Base-by-base conservation (phyloP, 352 stramenopile genomes). In the Pythium brachiatum region DNA sequence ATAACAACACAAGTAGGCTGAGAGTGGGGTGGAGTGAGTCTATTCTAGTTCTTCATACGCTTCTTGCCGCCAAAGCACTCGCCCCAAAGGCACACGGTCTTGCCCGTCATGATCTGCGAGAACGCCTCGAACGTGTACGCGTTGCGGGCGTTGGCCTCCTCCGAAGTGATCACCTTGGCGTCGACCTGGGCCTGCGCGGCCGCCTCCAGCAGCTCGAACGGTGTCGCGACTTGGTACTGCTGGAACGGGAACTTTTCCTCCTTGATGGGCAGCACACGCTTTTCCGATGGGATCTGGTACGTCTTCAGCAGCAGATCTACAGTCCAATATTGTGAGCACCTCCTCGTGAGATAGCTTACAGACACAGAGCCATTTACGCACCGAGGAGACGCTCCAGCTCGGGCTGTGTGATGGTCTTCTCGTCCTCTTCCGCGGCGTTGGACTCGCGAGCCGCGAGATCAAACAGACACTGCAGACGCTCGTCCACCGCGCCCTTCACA, bases 61-160 rank as follows among this genome's bases (percentile, higher is more conserved):
- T 92, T 94, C 73, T 88, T 92, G 36, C 68, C 78, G 53, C 79
- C 74, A 60, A 92, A 94, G 66, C 86, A 94, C 60, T 94, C 86
- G 62, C 86, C 86, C 86, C 86, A 94, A 23, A 94, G 61, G 72
- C 86, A 94, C 64, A 94, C 73, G 21, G 67, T 80, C 69, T 90
- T 90, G 72, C 83, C 78, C 29, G 79, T 79, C 80, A 94, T 89
- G 60, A 94, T 78, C 62, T 88, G 70, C 20, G 70, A 76, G 55
- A 92, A 94, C 31, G 76, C 80, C 16, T 94, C 86, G 53, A 92
- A 88, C 44, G 82, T 90, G 74, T 88, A 92, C 29, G 57, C 52
- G 39, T 70, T 64, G 32, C 75, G 69, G 20, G 72, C 69, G n/a
- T 78, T 76, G 21, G 76, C 79, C 41, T 89, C 73, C 15, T 81